phyloP scores from a whole-genome alignment of 495 filamentous ascomycete species.

The Bacidia rubella region DNA sequence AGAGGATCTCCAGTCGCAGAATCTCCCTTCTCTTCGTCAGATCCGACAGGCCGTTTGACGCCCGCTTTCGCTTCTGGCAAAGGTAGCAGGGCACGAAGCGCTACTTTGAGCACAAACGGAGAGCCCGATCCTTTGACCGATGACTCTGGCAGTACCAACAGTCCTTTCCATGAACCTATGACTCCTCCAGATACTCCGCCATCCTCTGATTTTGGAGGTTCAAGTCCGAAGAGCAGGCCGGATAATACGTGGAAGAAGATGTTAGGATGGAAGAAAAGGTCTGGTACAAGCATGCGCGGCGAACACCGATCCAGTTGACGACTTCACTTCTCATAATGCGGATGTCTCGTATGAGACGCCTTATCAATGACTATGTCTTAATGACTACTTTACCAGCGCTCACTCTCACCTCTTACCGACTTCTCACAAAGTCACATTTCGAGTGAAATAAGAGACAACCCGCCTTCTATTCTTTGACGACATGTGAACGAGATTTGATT shows the following conservation, averaged over 20 bases:
- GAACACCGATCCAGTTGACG: slow-evolving; percentile 15
- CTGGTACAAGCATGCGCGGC: slow-evolving; percentile 23
- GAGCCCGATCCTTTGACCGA: slow-evolving; percentile 35
- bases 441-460: neutral
- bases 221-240: slow-evolving; percentile 39
- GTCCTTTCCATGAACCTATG: slow-evolving; percentile 46
- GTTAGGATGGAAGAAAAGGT: slow-evolving; percentile 56
- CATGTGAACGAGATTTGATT: neutral
- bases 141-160: slow-evolving; percentile 35
- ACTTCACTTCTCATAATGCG: no score
- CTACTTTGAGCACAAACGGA: slow-evolving; percentile 25
- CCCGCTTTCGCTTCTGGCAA: slow-evolving; percentile 17
- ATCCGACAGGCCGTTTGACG: slow-evolving; percentile 17
- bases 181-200: slow-evolving; percentile 84
- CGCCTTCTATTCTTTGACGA: neutral
- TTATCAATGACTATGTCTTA: neutral
- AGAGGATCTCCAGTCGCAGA: slow-evolving; percentile 35
- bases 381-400: slow-evolving; percentile 3
- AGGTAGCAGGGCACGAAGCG: slow-evolving; percentile 25
- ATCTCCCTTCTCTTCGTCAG: slow-evolving; percentile 17
- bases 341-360: no score
- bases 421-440: no score
- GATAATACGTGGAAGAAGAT: slow-evolving; percentile 73
- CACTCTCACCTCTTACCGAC: neutral
- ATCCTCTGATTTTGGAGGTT: slow-evolving; percentile 41